These are phyloP conservation scores for Scheffersomyces lignosus DNA, from an alignment of 805 yeast species.

Conservation along the genomic window DNA sequence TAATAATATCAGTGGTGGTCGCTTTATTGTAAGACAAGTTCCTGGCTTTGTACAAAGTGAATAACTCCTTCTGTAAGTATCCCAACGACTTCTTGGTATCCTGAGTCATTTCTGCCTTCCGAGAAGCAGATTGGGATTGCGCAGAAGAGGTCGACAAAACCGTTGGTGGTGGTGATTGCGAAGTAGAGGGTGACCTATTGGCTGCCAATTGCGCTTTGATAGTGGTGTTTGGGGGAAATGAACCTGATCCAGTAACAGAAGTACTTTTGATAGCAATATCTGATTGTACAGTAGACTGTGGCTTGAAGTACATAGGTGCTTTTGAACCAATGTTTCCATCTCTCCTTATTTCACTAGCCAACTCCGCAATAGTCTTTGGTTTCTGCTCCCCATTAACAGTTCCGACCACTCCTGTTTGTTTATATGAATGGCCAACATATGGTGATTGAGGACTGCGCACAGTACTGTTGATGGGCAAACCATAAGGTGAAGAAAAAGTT, in stretches of 20 bases:
- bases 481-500: conserved; percentile 25
- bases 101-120: conserved; percentile 44
- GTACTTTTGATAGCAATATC: not conserved
- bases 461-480: conserved; percentile 19
- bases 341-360: conserved; percentile 41
- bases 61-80: conserved; percentile 82
- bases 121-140: conserved; percentile 5
- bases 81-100: conserved; percentile 75
- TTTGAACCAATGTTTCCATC: conserved; percentile 28
- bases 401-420: not conserved
- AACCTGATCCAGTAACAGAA: not conserved
- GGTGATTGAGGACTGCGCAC: conserved; percentile 21
- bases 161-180: conserved; percentile 11
- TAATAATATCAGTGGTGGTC: conserved; percentile 78
- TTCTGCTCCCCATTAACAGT: conserved; percentile 16
- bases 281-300: conserved; percentile 11
- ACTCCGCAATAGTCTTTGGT: conserved; percentile 42
- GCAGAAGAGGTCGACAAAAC: conserved; percentile 7
- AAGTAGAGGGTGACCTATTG: conserved; percentile 32
- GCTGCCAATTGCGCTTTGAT: conserved; percentile 51
- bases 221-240: conserved; percentile 12
- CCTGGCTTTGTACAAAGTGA: conserved; percentile 74
- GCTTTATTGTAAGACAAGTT: conserved; percentile 72
- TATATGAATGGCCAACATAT: conserved; percentile 2
- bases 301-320: conserved; percentile 36